Evolutionary conservation across 2,329 filamentous ascomycete genomes (phyloP).

Genomic region (Stylonectria norvegica): DNA sequence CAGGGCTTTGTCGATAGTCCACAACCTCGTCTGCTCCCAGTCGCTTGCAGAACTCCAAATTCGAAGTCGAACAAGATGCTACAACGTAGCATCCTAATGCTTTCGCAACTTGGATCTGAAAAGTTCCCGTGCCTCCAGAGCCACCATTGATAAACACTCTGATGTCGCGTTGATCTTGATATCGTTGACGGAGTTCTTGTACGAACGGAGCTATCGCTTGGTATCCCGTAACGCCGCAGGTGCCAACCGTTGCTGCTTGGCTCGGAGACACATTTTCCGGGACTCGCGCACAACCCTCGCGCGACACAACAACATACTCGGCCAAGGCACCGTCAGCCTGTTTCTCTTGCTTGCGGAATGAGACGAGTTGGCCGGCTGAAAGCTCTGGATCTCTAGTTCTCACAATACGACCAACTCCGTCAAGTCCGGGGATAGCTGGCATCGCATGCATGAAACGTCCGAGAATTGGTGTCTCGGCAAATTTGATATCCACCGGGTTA

Average conservation of each 20-base stretch:
- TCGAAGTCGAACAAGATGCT: not conserved
- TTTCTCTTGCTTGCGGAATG: not conserved
- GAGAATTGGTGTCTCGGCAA: not conserved
- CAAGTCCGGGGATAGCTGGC: not conserved
- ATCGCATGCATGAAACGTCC: not conserved
- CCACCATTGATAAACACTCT: constrained; percentile 3
- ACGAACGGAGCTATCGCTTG: not conserved
- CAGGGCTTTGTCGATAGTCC: not conserved
- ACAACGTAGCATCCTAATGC: not conserved
- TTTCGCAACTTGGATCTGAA: constrained; percentile 1
- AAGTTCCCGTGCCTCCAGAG: not conserved
- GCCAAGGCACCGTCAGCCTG: not conserved
- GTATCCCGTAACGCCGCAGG: not conserved
- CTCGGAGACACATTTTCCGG: not conserved
- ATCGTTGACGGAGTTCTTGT: not conserved
- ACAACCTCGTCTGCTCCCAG: not conserved
- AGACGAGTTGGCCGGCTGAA: not conserved
- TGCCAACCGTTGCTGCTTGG: not conserved
- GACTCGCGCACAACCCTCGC: not conserved
- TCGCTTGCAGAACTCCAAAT: not conserved
- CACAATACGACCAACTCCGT: not conserved
- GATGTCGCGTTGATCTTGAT: not conserved
- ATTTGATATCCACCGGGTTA: not conserved
- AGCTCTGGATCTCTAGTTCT: not conserved
- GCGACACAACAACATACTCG: not conserved